phyloP scores from a whole-genome alignment of 441 rosid genomes.

The Erodium chrysanthum region DNA sequence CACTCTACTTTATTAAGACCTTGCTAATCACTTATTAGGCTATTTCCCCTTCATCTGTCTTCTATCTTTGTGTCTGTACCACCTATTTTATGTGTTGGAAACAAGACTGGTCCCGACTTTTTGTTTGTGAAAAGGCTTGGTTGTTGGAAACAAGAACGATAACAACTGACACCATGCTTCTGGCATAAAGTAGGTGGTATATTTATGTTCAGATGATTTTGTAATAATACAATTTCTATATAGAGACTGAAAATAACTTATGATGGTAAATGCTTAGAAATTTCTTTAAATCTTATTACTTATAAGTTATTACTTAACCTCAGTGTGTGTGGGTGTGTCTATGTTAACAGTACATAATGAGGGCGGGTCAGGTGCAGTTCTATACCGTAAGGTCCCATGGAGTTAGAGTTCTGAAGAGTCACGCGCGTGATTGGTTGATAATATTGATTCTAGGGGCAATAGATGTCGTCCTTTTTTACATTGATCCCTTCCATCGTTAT shows the following conservation, averaged over 20 bases:
- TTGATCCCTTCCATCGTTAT: slow-evolving; percentile 76
- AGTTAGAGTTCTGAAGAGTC: slow-evolving; percentile 41
- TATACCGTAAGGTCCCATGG: slow-evolving; percentile 70
- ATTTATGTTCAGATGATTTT: background rate
- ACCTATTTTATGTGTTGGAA: too few relatives aligned
- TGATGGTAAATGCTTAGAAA: too few relatives aligned
- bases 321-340: background rate
- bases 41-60: background rate
- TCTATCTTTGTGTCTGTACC: too few relatives aligned
- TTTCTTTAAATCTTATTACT: too few relatives aligned
- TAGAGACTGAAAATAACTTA: too few relatives aligned
- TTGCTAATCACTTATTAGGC: background rate
- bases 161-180: too few relatives aligned
- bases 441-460: slow-evolving; percentile 47
- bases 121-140: too few relatives aligned
- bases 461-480: slow-evolving; percentile 30
- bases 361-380: slow-evolving; percentile 40
- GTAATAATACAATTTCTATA: too few relatives aligned
- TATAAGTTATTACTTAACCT: too few relatives aligned
- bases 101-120: too few relatives aligned
- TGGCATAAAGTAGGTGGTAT: too few relatives aligned
- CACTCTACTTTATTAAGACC: background rate
- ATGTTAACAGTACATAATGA: slow-evolving; percentile 32
- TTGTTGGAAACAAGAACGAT: too few relatives aligned
- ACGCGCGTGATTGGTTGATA: slow-evolving; percentile 73